phyloP scores from a whole-genome alignment of 805 yeast species.

The Hanseniaspora guilliermondii region DNA sequence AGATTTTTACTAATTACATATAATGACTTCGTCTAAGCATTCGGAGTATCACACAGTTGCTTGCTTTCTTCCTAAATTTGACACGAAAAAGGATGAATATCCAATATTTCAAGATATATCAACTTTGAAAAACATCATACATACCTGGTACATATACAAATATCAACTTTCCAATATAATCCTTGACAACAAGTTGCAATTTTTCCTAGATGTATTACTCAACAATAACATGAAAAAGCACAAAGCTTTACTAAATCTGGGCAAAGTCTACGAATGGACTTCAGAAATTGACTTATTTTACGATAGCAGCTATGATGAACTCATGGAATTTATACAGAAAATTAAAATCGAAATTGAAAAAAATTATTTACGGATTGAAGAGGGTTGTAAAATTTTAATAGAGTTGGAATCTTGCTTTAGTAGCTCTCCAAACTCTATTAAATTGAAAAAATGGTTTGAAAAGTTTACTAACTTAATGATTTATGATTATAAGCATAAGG shows the following conservation, averaged over 20 bases:
- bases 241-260: background rate
- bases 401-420: background rate
- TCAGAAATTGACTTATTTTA: background rate
- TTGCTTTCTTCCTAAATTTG: background rate
- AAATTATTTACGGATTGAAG: background rate
- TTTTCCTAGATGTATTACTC: background rate
- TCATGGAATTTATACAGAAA: background rate
- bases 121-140: background rate
- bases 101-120: background rate
- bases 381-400: background rate
- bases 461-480: slow-evolving; percentile 8
- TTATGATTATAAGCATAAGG: slow-evolving; percentile 4
- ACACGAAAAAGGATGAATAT: background rate
- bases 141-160: background rate
- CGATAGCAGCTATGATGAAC: background rate
- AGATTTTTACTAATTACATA: background rate
- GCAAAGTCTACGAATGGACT: background rate
- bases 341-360: background rate
- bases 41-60: background rate
- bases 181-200: background rate
- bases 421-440: background rate
- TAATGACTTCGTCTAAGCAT: background rate
- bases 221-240: background rate
- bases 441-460: background rate
- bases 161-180: background rate